phyloP scores from a whole-genome alignment of 1,139 yeast species.

The Kazachstania sp. region DNA sequence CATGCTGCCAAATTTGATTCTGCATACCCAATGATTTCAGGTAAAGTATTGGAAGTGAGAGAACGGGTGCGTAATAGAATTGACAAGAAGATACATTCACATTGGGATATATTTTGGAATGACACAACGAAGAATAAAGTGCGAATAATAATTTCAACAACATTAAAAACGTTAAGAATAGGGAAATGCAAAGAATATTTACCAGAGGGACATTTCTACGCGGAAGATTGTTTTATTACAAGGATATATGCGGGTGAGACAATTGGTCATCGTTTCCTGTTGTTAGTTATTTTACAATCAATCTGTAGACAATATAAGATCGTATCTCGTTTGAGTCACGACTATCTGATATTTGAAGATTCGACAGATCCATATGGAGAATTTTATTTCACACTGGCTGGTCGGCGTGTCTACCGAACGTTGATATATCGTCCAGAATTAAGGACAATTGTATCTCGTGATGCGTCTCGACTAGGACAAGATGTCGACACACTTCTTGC shows the following conservation, averaged over 20 bases:
- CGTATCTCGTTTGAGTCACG: not conserved
- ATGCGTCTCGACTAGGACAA: no score
- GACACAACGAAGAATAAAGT: not conserved
- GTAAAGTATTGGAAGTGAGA: conserved; percentile 12
- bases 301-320: conserved; percentile 14
- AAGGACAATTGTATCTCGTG: no score
- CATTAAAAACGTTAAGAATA: not conserved
- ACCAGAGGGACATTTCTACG: not conserved
- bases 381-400: no score
- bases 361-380: no score
- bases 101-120: no score
- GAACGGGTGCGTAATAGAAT: no score
- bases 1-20: conserved; percentile 22
- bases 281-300: conserved; percentile 21
- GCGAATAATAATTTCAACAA: not conserved
- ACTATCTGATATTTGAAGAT: no score
- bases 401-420: no score
- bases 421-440: no score
- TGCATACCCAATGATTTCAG: conserved; percentile 18
- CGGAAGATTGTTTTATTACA: conserved; percentile 23
- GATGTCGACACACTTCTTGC: no score
- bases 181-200: not conserved
- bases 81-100: no score
- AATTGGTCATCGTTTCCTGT: conserved; percentile 18
- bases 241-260: conserved; percentile 25